Evolutionary conservation across 192 early-diverging fungal genomes (phyloP), one percentile per base, ranked within the genome.

Genomic region (Podochytrium sp.): DNA sequence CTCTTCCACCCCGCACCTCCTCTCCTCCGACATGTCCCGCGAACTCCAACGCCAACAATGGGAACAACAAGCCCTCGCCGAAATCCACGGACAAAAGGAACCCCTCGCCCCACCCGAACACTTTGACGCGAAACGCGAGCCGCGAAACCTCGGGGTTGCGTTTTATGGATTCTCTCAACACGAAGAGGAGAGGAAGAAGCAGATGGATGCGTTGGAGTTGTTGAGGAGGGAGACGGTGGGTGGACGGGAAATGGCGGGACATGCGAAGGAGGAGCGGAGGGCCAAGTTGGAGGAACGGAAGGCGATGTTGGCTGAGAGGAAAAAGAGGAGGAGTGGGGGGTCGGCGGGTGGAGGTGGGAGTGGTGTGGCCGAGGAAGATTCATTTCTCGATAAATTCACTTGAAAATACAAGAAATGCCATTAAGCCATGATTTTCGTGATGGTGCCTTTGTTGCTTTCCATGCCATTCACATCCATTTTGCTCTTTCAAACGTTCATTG

Each of bases 91-190:
- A 1, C 20, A 34, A 30, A 75, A 58, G 42, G 39, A 72, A 25
- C 56, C 59, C 47, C 30, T 41, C 14, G 33, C 52, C 12, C 51
- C 30, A 42, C 52, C 74, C 29, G 27, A 27, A 20, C 83, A 86
- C 76, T 88, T 78, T 63, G 78, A 87, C 62, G 64, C 82, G 38
- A 65, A 69, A 20, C 65, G 60, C 33, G 92, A 93, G 71, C 79
- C 86, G 35, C 76, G 92, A 60, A 89, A 87, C 32, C 81, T 86
- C 39, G 92, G 91, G 59, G 88, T 87, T 1, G 91, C 87, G 1
- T 91, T 88, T 69, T 92, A 92, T 73, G 80, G 79, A 0, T 91
- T 93, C 41, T 87, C 90, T 2, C 80, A 87, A 71, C 81, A 90
- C 33, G 90, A 90, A 52, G 78, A 83, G 3, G 85, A 85, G 32